A percentile compares a stretch with the other conserved stretches of the same genome.
Conservation (phyloP, 2,329 filamentous ascomycete genomes). For the Pestalotiopsis fici region DNA sequence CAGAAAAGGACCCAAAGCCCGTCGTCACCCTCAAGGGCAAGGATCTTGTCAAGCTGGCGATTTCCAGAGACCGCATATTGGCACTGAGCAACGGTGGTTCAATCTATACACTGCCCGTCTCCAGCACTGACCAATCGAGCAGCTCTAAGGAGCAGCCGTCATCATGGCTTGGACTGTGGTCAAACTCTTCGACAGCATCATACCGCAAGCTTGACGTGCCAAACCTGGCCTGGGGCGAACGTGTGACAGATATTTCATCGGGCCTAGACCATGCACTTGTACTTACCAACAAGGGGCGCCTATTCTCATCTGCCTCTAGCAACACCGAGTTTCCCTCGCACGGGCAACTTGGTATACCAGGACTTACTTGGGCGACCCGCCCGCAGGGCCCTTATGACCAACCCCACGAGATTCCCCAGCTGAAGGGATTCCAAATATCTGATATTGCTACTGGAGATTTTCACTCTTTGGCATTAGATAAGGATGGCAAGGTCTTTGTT, state of each 20-base stretch:
- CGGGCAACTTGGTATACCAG: conserved; percentile 86
- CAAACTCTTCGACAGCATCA: conserved; percentile 51
- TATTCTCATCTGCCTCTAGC: conserved; percentile 87
- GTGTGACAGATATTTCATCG: conserved; percentile 70
- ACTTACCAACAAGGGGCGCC: conserved; percentile 79
- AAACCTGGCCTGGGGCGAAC: conserved; percentile 68
- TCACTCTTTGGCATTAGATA: conserved; percentile 80
- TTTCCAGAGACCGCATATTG: conserved; percentile 83
- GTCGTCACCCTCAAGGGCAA: conserved; percentile 77
- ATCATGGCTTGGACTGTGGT: conserved; percentile 77
- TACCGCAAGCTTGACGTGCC: conserved; percentile 73
- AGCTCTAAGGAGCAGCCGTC: conserved; percentile 66
- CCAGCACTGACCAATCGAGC: conserved; percentile 67
- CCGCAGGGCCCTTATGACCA: conserved; percentile 79
- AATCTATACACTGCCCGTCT: conserved; percentile 83
- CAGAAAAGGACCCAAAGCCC: conserved; percentile 63
- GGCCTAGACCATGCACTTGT: conserved; percentile 87
- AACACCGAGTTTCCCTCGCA: conserved; percentile 75
- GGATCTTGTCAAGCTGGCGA: conserved; percentile 71
- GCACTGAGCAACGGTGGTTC: conserved; percentile 73
- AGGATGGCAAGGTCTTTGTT: conserved; percentile 74
- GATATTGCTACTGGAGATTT: conserved; percentile 83
- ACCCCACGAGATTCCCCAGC: conserved; percentile 74
- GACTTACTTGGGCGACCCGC: conserved; percentile 76
- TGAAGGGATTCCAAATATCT: conserved; percentile 70